Percentiles rank a stretch among this genome's conserved stretches.
phyloP scores from a whole-genome alignment of 805 yeast species.

The Monosporozyma aquatica region DNA sequence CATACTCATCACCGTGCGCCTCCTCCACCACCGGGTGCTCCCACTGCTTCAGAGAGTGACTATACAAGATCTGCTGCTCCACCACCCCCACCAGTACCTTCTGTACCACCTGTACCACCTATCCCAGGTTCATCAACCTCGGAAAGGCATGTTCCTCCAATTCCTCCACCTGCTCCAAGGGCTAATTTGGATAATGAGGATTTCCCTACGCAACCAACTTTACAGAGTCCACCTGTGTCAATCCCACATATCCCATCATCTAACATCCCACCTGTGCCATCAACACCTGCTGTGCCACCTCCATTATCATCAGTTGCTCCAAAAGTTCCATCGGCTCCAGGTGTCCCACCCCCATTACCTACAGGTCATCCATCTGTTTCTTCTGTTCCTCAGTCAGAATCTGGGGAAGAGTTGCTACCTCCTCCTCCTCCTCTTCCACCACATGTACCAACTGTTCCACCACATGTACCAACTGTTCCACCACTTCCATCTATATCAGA shows the following conservation, averaged over 20 bases:
- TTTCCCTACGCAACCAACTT: neutral
- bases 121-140: neutral
- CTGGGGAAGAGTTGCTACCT: conserved; percentile 8
- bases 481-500: no score
- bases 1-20: conserved; percentile 7
- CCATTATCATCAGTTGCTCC: conserved; percentile 3
- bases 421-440: conserved; percentile 22
- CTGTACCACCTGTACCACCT: neutral
- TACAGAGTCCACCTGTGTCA: conserved; percentile 1
- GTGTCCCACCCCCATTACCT: conserved; percentile 1
- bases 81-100: neutral
- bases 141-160: neutral
- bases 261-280: conserved; percentile 5
- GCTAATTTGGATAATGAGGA: neutral
- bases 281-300: neutral
- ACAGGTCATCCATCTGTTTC: conserved; percentile 1
- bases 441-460: no score
- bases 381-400: conserved; percentile 3
- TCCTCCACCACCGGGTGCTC: conserved; percentile 5
- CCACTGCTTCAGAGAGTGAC: conserved; percentile 5
- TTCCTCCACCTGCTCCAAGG: conserved; percentile 6
- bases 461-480: conserved; percentile 3
- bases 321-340: neutral
- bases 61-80: neutral
- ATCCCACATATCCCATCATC: conserved; percentile 1